Evolutionary conservation across 768 basidiomycete species (phyloP).

Genomic region (Boletus rubroflammeus): DNA sequence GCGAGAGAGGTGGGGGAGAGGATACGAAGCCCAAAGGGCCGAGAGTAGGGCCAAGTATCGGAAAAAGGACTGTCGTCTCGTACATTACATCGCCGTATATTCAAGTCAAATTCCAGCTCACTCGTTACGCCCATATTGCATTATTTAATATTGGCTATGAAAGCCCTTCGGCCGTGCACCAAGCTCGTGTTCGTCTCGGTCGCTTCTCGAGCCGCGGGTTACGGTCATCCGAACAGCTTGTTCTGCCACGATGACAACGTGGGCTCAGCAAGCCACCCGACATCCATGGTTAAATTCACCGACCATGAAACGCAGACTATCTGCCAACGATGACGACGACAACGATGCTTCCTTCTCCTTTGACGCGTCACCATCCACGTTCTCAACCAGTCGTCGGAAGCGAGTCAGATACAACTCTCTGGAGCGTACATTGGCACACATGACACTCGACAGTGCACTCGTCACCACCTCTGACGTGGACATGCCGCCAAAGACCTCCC

Average conservation of each 20-base stretch:
- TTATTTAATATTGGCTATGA: background rate
- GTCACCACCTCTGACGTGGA: conserved; percentile 11
- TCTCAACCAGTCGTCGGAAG: conserved; percentile 44
- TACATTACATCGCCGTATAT: conserved; percentile 14
- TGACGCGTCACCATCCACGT: conserved; percentile 22
- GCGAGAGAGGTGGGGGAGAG: conserved; percentile 42
- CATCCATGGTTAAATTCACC: conserved; percentile 46
- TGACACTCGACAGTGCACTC: conserved; percentile 32
- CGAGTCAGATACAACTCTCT: conserved; percentile 47
- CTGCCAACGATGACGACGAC: conserved; percentile 19
- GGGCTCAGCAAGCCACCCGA: conserved; percentile 30
- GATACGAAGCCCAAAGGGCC: conserved; percentile 24
- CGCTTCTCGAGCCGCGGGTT: no score
- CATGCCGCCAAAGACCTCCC: conserved; percentile 14
- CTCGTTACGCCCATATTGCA: background rate
- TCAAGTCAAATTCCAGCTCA: conserved; percentile 4
- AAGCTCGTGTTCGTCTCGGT: no score
- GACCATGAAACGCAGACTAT: conserved; percentile 39
- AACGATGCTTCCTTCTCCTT: conserved; percentile 1
- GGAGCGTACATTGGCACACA: conserved; percentile 56
- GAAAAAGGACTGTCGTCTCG: background rate
- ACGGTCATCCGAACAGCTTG: background rate
- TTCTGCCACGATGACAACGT: conserved; percentile 27
- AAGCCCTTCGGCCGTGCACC: background rate
- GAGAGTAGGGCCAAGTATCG: conserved; percentile 9